These are phyloP conservation scores for Lyophyllum atratum DNA, from an alignment of 768 basidiomycete species.

Conservation along the genomic window DNA sequence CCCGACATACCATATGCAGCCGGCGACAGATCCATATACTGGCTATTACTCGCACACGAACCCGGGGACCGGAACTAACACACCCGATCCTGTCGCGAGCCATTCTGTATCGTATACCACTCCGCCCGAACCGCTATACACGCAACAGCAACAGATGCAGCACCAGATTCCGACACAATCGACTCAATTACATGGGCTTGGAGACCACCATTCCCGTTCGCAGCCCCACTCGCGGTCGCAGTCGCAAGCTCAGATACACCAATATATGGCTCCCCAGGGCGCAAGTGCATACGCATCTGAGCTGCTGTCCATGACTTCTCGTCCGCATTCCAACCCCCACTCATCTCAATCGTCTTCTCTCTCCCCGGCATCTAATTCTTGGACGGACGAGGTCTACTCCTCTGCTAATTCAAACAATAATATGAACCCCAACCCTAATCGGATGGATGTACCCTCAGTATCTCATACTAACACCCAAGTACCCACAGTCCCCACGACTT, in stretches of 20 bases:
- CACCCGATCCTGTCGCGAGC: constrained; percentile 13
- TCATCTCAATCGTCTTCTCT: constrained; percentile 21
- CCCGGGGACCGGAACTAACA: constrained; percentile 13
- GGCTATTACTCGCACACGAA: constrained; percentile 16
- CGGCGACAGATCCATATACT: constrained; percentile 15
- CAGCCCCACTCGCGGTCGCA: constrained; percentile 4
- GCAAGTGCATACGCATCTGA: constrained; percentile 6
- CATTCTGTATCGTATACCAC: constrained; percentile 26
- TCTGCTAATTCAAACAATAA: constrained; percentile 6
- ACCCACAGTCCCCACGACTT: neutral
- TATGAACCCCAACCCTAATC: constrained; percentile 1
- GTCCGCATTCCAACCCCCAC: constrained; percentile 9
- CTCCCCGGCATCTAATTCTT: constrained; percentile 20
- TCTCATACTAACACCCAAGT: neutral
- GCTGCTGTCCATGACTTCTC: neutral
- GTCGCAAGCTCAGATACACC: constrained; percentile 10
- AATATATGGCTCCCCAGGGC: constrained; percentile 5
- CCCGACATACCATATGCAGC: constrained; percentile 14
- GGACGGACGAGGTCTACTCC: constrained; percentile 21
- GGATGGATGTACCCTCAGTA: neutral
- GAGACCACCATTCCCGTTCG: neutral
- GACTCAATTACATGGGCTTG: constrained; percentile 1
- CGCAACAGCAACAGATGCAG: constrained; percentile 19
- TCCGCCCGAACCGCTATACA: constrained; percentile 31
- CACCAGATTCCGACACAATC: constrained; percentile 18